Evolutionary conservation across 345 rosid genomes (phyloP), one percentile per base, ranked within the genome.

Genomic region (Microcos paniculata): DNA sequence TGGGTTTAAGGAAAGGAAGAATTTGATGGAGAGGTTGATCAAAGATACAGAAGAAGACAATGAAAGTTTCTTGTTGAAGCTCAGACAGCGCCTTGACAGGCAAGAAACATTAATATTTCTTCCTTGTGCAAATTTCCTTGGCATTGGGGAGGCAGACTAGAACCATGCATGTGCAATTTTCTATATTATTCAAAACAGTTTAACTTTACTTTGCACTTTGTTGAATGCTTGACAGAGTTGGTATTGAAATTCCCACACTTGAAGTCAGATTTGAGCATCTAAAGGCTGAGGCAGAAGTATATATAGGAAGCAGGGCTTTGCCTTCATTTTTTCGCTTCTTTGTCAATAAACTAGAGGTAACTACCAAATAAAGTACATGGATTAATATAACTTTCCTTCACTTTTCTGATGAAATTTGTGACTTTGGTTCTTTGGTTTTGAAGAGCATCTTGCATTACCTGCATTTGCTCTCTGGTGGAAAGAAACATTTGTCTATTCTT

Each of bases 191-290:
- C 9, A 42, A 42, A 42, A 42, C 6, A 9, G 8, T 0, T 42
- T 24, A 3, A 5, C 4, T 43, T 21, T 13, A 10, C 2, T 65
- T 65, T 23, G 11, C 31, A 3, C 26, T 63, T 66, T 45, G 8
- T 46, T 26, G 31, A 43, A 21, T 71, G 18, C 31, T 72, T 66
- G 10, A 24, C 82, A 87, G 85, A 52, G 89, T 85, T 62, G 74
- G 82, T 38, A 28, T 88, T 58, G 66, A 79, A 28, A 58, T 82
- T 6, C 89, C 91, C 48, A 77, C 87, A 5, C 61, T 85, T 26
- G 87, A 85, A 81, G 89, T 85, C 11, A 49, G 89, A 64, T 88
- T 78, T 62, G 85, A 85, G 76, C 30, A 82, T 78, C 21, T 84
- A 21, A 76, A 79, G 40, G 80, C 85, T 45, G 80, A 76, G 1